Base-by-base conservation (phyloP, 352 stramenopile genomes). In the Phytophthora chlamydospora region DNA sequence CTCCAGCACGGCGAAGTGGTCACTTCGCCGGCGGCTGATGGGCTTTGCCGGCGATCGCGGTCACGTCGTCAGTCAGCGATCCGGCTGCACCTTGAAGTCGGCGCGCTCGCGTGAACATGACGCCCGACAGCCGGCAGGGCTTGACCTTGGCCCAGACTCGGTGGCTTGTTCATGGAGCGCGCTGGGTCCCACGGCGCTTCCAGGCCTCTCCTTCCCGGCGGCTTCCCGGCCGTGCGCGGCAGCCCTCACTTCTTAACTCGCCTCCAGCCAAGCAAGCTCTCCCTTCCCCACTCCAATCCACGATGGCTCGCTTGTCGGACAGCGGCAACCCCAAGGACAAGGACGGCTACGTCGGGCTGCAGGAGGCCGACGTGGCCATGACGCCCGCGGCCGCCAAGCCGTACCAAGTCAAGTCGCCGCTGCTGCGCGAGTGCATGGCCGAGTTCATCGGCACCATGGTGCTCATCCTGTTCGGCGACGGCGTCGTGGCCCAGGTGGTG, bases 401-500 rank as follows among this genome's bases (percentile, higher is more conserved):
- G 35, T 76, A 66, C 44, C 58, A 70, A 36, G 58, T 76, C 59
- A 80, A 77, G 60, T 76, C 58, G 4, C 68, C 68, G 32, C 60
- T 81, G 24, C 14, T 78, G 1, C 71, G 74, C 31, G 33, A 5
- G 64, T 85, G 78, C 48, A 47, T 85, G 46, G 75, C 72, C 34
- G 78, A 85, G 35, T 83, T 81, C 52, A 64, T 87, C 36, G 70
- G 69, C 44, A 80, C 73, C 4, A 78, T 85, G 46, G 62, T 85
- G 24, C 59, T 88, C 42, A 71, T 89, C 62, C 41, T 64, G 40
- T 88, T 89, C 52, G 80, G 80, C n/a, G 64, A 76, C 38, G 80
- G 77, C 34, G 79, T 85, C 7, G 76, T 81, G 35, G 70, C 75
- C 16, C 75, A 89, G 61, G 70, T 85, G 2, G 68, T 69, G 13